Conservation (phyloP, 352 stramenopile species). For the Phytopythium mirpurense region DNA sequence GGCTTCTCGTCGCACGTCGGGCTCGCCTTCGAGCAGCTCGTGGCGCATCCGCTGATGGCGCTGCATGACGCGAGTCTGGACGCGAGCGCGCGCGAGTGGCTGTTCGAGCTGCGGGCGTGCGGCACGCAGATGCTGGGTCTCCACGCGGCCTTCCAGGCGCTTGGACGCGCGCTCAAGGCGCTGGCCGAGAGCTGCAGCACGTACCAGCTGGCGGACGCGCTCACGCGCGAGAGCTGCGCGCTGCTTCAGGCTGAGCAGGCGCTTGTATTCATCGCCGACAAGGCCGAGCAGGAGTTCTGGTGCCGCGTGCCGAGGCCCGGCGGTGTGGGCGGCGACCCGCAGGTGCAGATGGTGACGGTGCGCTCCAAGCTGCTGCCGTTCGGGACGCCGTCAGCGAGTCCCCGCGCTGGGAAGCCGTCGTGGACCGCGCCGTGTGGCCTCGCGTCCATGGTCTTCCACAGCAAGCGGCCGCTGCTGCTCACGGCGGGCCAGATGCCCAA, state of each 20-base stretch:
- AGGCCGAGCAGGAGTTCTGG: conserved; percentile 74
- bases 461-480: conserved; percentile 53
- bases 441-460: conserved; percentile 65
- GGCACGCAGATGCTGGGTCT: conserved; percentile 50
- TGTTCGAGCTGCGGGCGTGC: conserved; percentile 45
- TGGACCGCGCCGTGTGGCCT: conserved; percentile 33
- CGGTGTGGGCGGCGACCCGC: conserved; percentile 3
- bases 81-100: conserved; percentile 52
- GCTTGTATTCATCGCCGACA: conserved; percentile 65
- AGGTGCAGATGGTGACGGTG: conserved; percentile 25
- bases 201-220: conserved; percentile 51
- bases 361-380: conserved; percentile 39
- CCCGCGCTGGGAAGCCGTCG: neutral
- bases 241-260: conserved; percentile 56
- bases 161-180: conserved; percentile 46
- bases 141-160: conserved; percentile 54
- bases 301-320: conserved; percentile 36
- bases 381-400: neutral
- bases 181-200: conserved; percentile 47
- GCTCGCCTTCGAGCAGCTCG: conserved; percentile 49
- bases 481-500: conserved; percentile 35
- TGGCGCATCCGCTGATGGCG: conserved; percentile 41
- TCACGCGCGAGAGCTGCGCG: conserved; percentile 39
- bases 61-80: conserved; percentile 51
- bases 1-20: conserved; percentile 51